Percentiles rank a stretch among this genome's conserved stretches.
phyloP scores from a whole-genome alignment of 352 stramenopile species.

The Globisporangium parvum region DNA sequence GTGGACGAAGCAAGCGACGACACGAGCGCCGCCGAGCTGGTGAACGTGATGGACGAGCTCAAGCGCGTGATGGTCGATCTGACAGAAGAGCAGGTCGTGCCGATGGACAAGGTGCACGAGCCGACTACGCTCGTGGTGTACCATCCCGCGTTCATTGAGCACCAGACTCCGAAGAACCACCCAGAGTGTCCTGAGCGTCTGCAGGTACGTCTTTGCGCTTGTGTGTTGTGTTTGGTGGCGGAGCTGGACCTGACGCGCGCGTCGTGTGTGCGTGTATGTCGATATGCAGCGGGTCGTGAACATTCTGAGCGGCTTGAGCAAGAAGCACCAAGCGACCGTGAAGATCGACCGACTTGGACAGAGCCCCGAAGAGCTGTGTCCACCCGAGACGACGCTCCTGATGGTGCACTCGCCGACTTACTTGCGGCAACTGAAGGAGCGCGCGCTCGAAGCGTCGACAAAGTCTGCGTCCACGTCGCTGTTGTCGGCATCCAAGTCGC shows the following conservation, averaged over 20 bases:
- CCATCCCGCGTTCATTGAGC: slow-evolving; percentile 79
- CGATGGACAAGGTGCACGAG: slow-evolving; percentile 14
- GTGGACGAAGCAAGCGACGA: slow-evolving; percentile 4
- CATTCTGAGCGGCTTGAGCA: slow-evolving; percentile 52
- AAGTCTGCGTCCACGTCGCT: slow-evolving; percentile 20
- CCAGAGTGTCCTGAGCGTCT: slow-evolving; percentile 78
- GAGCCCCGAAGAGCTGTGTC: slow-evolving; percentile 67
- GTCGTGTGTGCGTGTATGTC: neutral
- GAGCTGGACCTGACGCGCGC: neutral
- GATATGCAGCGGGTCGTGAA: slow-evolving; percentile 52
- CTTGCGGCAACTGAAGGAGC: slow-evolving; percentile 64
- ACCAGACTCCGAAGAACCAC: slow-evolving; percentile 79
- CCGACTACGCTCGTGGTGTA: slow-evolving; percentile 75
- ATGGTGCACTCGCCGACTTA: slow-evolving; percentile 84
- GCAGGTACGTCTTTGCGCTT: slow-evolving; percentile 39
- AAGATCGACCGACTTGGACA: slow-evolving; percentile 64
- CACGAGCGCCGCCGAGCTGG: slow-evolving; percentile 5
- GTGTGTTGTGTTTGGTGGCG: neutral
- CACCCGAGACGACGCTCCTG: slow-evolving; percentile 65
- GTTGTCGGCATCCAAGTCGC: slow-evolving; percentile 29
- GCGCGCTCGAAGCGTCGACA: slow-evolving; percentile 43
- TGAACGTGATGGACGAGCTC: slow-evolving; percentile 60
- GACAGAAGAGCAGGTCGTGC: slow-evolving; percentile 47
- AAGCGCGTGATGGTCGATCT: slow-evolving; percentile 77
- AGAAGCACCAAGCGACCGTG: slow-evolving; percentile 57